Evolutionary conservation across 225 moss, liverwort and hornwort species (phyloP).

Genomic region (Marchantia paleacea): DNA sequence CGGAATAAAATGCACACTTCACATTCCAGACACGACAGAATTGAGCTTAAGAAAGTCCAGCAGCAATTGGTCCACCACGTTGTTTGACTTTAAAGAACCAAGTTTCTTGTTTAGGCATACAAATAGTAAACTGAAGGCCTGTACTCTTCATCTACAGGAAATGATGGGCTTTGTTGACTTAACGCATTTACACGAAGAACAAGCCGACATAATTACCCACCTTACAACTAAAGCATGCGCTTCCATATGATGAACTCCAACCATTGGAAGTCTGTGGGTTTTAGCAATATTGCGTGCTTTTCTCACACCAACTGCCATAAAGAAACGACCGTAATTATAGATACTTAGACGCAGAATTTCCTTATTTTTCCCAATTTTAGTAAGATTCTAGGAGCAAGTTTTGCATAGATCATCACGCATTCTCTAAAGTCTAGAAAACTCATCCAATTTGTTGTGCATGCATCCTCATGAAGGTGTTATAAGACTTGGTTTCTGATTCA

Average conservation of each 20-base stretch:
- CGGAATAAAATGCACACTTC: too few relatives aligned
- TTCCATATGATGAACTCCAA: conserved; percentile 99
- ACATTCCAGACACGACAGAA: background rate
- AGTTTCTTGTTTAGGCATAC: background rate
- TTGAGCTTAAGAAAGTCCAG: background rate
- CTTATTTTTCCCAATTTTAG: background rate
- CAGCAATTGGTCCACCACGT: too few relatives aligned
- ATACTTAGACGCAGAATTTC: too few relatives aligned
- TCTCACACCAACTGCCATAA: conserved; percentile 80
- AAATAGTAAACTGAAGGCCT: too few relatives aligned
- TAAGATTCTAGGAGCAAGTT: too few relatives aligned
- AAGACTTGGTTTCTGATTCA: background rate
- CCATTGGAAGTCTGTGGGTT: conserved; percentile 66
- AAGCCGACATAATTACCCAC: conserved; percentile 28
- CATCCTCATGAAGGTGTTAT: too few relatives aligned
- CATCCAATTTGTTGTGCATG: too few relatives aligned
- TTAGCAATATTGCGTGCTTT: conserved; percentile 88
- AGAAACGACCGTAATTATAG: background rate
- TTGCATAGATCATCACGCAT: too few relatives aligned
- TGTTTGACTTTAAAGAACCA: background rate
- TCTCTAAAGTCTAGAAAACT: too few relatives aligned
- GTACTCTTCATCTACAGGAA: too few relatives aligned
- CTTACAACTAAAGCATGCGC: conserved; percentile 97
- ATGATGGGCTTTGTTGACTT: too few relatives aligned
- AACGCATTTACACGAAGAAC: background rate